Evolutionary conservation across 345 rosid genomes (phyloP), one percentile per base, ranked within the genome.

Genomic region (Camelina sativa): DNA sequence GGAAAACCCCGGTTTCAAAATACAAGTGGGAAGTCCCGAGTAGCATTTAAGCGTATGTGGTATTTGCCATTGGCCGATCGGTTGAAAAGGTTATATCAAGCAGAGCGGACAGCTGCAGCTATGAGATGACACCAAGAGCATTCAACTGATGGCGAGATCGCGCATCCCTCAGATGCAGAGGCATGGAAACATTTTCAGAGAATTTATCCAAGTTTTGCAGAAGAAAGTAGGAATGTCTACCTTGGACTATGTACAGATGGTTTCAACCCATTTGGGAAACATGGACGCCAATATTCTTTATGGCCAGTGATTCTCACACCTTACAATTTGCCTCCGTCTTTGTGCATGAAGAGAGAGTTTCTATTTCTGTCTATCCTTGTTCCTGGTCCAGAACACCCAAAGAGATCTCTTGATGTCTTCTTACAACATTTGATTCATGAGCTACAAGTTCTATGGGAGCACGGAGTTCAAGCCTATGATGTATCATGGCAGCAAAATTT

Each of bases 81-180:
- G 11, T 8, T 57, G 20, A 34, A 57, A 4, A n/a, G 41, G 35
- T 15, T 57, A 8, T 57, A 57, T n/a, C 20, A 15, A 6, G 8
- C 12, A 0, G 22, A 8, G 2, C 4, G 11, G 2, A 57, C 40
- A 1, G 2, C 16, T 2, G n/a, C n/a, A 17, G 3, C 25, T 3
- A 37, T 61, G 47, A 17, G 47, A 28, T 60, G 65, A 16, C 65
- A 60, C 20, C 47, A 12, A 11, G 48, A 60, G 4, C 30, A 60
- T 8, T 10, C 8, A 4, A 1, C 5, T 0, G 6, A 37, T 0
- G 30, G 30, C 2, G 1, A 60, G 1, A 60, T 60, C 10, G 9
- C 16, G 2, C 47, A 60, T 19, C 65, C 32, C 2, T 60, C 65
- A 1, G 10, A 60, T 11, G 48, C 37, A 1, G 8, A 2, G 2